Base-by-base conservation (phyloP, 345 rosid species). In the Salix suchowensis region DNA sequence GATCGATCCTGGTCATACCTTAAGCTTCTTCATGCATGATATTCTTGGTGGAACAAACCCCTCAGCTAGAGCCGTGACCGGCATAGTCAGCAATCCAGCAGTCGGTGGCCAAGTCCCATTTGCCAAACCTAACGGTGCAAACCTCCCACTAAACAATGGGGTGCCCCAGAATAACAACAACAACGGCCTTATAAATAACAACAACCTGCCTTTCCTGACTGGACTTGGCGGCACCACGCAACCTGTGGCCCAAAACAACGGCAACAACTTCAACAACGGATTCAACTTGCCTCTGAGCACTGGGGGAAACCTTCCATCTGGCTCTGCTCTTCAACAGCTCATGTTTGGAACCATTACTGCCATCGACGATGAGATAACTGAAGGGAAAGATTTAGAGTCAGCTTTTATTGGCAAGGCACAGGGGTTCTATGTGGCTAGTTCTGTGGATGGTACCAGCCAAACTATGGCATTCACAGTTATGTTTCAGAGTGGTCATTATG, bases 261-360 rank as follows among this genome's bases (percentile, higher is more conserved):
- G 90, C 4, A 83, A 85, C 70, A 89, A 86, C 71, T 71, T 67
- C 84, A 84, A 81, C 58, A 86, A 88, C 4, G 82, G 79, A 16
- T 71, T 77, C n/a, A 84, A 91, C 13, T 36, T 86, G 37, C 83
- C 93, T 1, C 65, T 79, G 58, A 79, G 84, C 48, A 87, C 71
- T 8, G 93, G 92, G 1, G 92, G 88, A 26, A 91, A 86, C 72
- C 83, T 87, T 26, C 88, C 93, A 0, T 71, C 84, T 8, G 97
- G 95, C 2, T 54, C 81, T 7, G 77, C 90, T 18, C 80, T 88
- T 23, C 90, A 89, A 24, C 79, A 82, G 86, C 88, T 95, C 7
- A 90, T 90, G 98, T 93, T 93, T 40, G 97, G 97, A 40, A 95
- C 98, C 28, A 72, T 95, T 84, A 91, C 96, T 0, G 94, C 88